Base-by-base conservation (phyloP, 768 basidiomycete species). In the Chalciporus pseudorubinellus region DNA sequence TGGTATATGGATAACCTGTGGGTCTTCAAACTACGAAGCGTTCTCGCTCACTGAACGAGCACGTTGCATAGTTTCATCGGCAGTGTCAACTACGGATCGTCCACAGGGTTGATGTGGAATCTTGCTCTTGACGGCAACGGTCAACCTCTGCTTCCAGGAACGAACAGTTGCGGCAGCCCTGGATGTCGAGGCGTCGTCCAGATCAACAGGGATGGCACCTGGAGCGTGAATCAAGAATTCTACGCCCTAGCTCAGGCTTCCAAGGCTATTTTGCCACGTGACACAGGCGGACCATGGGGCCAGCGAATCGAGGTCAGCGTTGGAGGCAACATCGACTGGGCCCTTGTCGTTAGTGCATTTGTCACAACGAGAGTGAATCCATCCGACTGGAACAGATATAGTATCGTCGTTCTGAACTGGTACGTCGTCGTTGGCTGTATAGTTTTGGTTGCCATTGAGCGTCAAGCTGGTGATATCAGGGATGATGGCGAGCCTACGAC, bases 211-310 rank as follows among this genome's bases (percentile, higher is more conserved):
- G 79, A 80, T 46, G 84, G 83, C 9, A 77, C 73, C 52, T 88
- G 81, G 67, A 77, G 71, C 21, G 71, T 83, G 20, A 89, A 91
- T 64, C 84, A 89, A 65, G 88, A 89, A 68, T 90, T 84, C 68
- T 89, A 86, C 51, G 68, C 82, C 0, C 84, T 89, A 81, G 85
- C 84, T 1, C 86, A 89, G 46, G 83, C 82, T 3, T 85, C 84
- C 20, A 87, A 87, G 64, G 87, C 86, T 3, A 77, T 85, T 47
- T 72, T 86, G 19, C 88, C 88, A 0, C 80, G 81, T 43, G 88
- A 91, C 45, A 59, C 60, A 1, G 82, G 80, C 2, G 88, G 88
- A 1, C 83, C 85, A 1, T 88, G 75, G 60, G 88, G 82, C 16
- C 74, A 85, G 59, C 78, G 88, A 13, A 82, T 89, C 39, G 84